Evolutionary conservation across 371 early-diverging fungal species (phyloP), one percentile per base, ranked within the genome.

Genomic region (Mortierella sp.): DNA sequence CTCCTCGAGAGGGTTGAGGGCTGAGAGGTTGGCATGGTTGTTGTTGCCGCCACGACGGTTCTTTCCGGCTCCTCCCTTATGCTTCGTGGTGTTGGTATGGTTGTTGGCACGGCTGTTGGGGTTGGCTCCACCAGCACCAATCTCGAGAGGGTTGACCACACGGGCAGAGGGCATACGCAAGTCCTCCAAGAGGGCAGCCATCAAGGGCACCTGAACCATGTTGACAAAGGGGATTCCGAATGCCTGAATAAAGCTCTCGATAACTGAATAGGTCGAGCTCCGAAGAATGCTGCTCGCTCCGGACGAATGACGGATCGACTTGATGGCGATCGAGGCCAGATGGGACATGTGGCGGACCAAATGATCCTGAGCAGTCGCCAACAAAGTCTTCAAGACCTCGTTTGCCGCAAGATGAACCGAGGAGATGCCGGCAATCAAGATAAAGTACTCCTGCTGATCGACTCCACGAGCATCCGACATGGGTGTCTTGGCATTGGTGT

Each of bases 1-100:
- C 19, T 82, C 83, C 63, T 82, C 83, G 63, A 58, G 52, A 19
- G 74, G 64, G 64, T 70, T 70, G 11, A 76, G 37, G 1, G 24
- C 22, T 6, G 72, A 68, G 16, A 70, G 39, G 10, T 41, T 61
- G 6, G 44, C 71, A 7, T 68, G 34, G 55, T 70, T 71, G 26
- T 31, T 55, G 24, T 63, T 45, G 61, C 66, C 71, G 1, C 74
- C 71, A 53, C 81, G 81, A 64, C 81, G 76, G 53, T 74, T 73
- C 77, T 77, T 81, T 39, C 82, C 80, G 26, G 82, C 82, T 16
- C 82, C 82, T 4, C 82, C 82, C 43, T 81, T 81, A 16, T 77
- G 82, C 45, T 74, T 77, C 8, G 52, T 47, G 13, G 73, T 70
- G 64, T 77, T 77, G 64, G 73, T 73, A n/a, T 77, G 82, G 58